Evolutionary conservation across 345 rosid genomes (phyloP).

Genomic region (Angophora floribunda): DNA sequence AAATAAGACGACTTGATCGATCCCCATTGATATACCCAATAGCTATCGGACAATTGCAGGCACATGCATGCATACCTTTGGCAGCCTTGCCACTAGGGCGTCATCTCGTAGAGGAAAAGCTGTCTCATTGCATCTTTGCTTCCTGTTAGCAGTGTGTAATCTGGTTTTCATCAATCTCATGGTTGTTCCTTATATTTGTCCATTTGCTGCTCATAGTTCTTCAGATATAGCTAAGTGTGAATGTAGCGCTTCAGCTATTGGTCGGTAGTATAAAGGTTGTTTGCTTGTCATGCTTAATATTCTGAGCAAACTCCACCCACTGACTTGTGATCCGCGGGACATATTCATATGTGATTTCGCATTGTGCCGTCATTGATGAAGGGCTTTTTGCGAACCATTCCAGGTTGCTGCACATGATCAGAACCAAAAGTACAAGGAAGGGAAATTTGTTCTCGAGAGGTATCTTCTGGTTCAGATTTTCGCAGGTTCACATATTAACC

Average conservation of each 20-base stretch:
- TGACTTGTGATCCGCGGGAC: neutral
- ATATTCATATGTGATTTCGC: neutral
- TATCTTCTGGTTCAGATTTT: neutral
- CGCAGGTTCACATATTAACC: neutral
- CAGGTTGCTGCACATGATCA: constrained; percentile 28
- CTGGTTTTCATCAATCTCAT: neutral
- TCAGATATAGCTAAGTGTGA: neutral
- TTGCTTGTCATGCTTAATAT: neutral
- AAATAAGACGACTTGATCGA: neutral
- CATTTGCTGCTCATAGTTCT: neutral
- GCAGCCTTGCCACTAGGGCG: neutral
- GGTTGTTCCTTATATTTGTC: neutral
- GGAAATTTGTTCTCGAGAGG: constrained; percentile 41
- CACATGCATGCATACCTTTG: neutral
- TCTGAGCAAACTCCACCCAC: neutral
- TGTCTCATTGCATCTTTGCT: neutral
- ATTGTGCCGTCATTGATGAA: neutral
- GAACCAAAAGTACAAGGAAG: constrained; percentile 36
- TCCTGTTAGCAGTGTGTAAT: neutral
- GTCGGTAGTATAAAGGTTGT: neutral
- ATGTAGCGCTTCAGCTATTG: neutral
- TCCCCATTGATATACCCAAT: neutral
- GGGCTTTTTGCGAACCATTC: neutral
- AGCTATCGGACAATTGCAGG: neutral
- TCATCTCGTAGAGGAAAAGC: neutral